Evolutionary conservation across 164 flowering plant species (phyloP), one percentile per base, ranked within the genome.

Genomic region (Aristolochia fimbriata): DNA sequence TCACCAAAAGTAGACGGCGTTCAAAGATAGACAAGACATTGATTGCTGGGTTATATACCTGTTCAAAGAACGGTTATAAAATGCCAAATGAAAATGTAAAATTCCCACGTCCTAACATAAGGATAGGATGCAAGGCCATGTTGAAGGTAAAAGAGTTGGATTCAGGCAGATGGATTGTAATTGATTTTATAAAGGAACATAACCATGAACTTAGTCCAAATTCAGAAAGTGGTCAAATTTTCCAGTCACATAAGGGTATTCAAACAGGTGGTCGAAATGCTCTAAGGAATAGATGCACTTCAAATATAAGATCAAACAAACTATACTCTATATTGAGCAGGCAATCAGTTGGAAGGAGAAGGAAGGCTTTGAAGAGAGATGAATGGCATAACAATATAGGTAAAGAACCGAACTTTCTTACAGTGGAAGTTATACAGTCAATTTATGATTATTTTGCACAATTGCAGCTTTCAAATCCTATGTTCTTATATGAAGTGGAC

Each of bases 41-140:
- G 20, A 61, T 61, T 49, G 9, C 21, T 21, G 31, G 21, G 31
- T 45, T 48, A 13, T 61, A 50, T 30, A 57, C 37, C 15, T 61
- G 64, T 31, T 61, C 64, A 19, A 50, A 51, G 21, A 21, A 50
- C 16, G 58, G 65, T 2, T 62, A 52, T 55, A 55, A 55, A n/a
- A 55, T 23, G 48, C 53, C 54, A 45, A 45, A 41, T 50, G 51
- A 50, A 53, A 24, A 47, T 52, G 43, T 17, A 20, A 55, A 55
- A 31, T 23, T 23, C 20, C 60, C 47, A 1, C 14, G 47, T 33
- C 58, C 65, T 13, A 54, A 27, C 51, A 33, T 16, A 15, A 51
- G 47, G 48, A 55, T 24, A 41, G 49, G 57, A 10, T 62, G 65
- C 47, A 52, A 52, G 31, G 65, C 65, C 0, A 53, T 31, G 57